These are phyloP conservation scores for Helotiales sp. DNA, from an alignment of 2,329 filamentous ascomycete species.

Conservation along the genomic window DNA sequence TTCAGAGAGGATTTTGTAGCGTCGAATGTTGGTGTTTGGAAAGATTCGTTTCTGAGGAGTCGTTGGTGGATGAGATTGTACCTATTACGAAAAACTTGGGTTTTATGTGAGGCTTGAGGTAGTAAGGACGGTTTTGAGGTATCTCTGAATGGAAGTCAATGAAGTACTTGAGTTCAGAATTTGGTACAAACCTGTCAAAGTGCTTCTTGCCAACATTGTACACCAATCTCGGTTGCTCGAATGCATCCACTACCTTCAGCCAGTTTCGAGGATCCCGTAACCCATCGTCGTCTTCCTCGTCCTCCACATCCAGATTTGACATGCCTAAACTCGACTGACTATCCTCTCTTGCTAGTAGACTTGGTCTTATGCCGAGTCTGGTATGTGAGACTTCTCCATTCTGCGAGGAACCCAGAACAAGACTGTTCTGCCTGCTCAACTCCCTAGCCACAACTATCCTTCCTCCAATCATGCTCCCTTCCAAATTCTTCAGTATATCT, in stretches of 20 bases:
- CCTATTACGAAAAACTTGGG: conserved; percentile 82
- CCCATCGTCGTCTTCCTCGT: conserved; percentile 59
- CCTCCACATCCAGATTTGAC: conserved; percentile 57
- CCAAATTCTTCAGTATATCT: conserved; percentile 80
- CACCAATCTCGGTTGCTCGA: conserved; percentile 78
- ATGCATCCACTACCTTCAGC: conserved; percentile 83
- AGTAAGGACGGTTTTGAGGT: conserved; percentile 71
- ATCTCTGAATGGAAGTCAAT: conserved; percentile 51
- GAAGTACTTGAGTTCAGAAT: neutral
- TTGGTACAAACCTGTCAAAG: conserved; percentile 72
- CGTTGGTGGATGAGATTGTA: conserved; percentile 94
- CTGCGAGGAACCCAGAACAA: conserved; percentile 62
- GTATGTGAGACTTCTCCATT: conserved; percentile 59
- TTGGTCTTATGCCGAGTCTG: conserved; percentile 58
- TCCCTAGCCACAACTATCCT: conserved; percentile 62
- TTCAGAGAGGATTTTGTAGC: conserved; percentile 60
- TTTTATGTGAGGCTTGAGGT: conserved; percentile 81
- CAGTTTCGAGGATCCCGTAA: conserved; percentile 76
- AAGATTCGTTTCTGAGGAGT: conserved; percentile 88
- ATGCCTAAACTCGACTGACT: conserved; percentile 69
- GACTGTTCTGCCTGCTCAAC: conserved; percentile 66
- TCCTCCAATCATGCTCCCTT: conserved; percentile 89
- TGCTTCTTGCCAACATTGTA: conserved; percentile 87
- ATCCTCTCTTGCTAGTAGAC: conserved; percentile 58
- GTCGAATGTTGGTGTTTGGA: conserved; percentile 80